Base-by-base conservation (phyloP, 768 basidiomycete genomes). In the Botryobasidium botryosum region DNA sequence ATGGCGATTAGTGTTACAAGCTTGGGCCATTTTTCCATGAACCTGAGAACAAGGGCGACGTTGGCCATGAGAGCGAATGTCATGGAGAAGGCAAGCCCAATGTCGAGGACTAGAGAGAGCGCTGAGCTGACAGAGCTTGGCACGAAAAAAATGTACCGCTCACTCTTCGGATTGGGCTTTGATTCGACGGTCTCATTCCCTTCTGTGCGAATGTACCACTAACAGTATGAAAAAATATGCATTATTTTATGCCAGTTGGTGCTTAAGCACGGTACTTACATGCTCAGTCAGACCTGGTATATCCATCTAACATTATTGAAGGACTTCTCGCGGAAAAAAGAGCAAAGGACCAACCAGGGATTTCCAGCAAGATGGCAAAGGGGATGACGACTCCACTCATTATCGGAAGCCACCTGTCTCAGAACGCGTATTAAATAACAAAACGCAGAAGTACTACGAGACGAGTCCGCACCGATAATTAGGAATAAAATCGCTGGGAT, bases 291-390 rank as follows among this genome's bases (percentile, higher is more conserved):
- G 60, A 13, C 79, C n/a, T n/a, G n/a, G n/a, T n/a, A n/a, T n/a
- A n/a, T n/a, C n/a, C n/a, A n/a, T n/a, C n/a, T n/a, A n/a, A n/a
- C n/a, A n/a, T n/a, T n/a, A n/a, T n/a, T n/a, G n/a, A n/a, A n/a
- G n/a, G n/a, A n/a, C n/a, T n/a, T n/a, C n/a, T n/a, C n/a, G n/a
- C n/a, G n/a, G n/a, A n/a, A n/a, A n/a, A n/a, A n/a, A n/a, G n/a
- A n/a, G n/a, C n/a, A n/a, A n/a, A n/a, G n/a, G n/a, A n/a, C n/a
- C n/a, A n/a, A n/a, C n/a, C 78, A 1, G 85, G 85, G 24, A 88
- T 81, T 53, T 80, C 79, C 25, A 87, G 65, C n/a, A 88, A 66
- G 40, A 86, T 79, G 15, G 77, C 71, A 53, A 88, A 83, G 0
- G 57, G 58, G 18, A 44, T 26, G 3, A 52, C 13, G 18, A 47